These are phyloP conservation scores for Emergomyces orientalis DNA, from an alignment of 2,329 filamentous ascomycete species.

Conservation along the genomic window DNA sequence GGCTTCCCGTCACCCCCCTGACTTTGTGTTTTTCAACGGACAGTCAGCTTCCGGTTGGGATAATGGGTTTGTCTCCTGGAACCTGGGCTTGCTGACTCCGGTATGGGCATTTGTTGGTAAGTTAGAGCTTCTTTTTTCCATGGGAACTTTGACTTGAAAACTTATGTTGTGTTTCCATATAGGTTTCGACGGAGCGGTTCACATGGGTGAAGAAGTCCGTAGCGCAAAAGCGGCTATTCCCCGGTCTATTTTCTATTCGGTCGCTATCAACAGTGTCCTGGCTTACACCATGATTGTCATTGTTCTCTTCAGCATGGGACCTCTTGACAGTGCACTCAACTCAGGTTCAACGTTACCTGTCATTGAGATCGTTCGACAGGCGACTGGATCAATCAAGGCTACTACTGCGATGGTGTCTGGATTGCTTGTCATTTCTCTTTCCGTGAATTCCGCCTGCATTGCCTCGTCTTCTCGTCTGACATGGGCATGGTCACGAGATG, in stretches of 20 bases:
- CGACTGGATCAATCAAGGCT: slow-evolving; percentile 33
- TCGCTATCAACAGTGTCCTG: slow-evolving; percentile 34
- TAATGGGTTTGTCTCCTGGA: slow-evolving; percentile 27
- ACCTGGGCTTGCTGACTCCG: slow-evolving; percentile 30
- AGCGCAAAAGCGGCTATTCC: slow-evolving; percentile 40
- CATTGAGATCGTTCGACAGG: slow-evolving; percentile 34
- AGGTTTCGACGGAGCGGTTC: slow-evolving; percentile 42
- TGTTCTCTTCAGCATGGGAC: slow-evolving; percentile 38
- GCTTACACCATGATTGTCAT: slow-evolving; percentile 36
- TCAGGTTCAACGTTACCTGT: slow-evolving; percentile 30
- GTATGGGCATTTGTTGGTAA: slow-evolving; percentile 26
- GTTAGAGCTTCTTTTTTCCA: slow-evolving; percentile 1
- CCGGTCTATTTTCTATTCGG: slow-evolving; percentile 36
- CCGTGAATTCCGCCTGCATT: slow-evolving; percentile 35
- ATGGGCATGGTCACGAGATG: slow-evolving; percentile 44
- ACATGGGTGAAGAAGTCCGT: slow-evolving; percentile 40
- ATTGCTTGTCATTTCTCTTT: slow-evolving; percentile 31
- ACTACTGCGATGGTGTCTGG: slow-evolving; percentile 35
- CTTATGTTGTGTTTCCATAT: not conserved
- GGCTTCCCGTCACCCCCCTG: slow-evolving; percentile 24
- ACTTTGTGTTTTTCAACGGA: slow-evolving; percentile 26
- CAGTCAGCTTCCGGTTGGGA: slow-evolving; percentile 26
- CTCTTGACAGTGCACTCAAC: slow-evolving; percentile 26
- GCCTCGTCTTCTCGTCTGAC: slow-evolving; percentile 42
- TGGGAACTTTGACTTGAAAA: not conserved